These are phyloP conservation scores for Argentina anserina DNA, from an alignment of 306 rosid genomes.

Conservation along the genomic window DNA sequence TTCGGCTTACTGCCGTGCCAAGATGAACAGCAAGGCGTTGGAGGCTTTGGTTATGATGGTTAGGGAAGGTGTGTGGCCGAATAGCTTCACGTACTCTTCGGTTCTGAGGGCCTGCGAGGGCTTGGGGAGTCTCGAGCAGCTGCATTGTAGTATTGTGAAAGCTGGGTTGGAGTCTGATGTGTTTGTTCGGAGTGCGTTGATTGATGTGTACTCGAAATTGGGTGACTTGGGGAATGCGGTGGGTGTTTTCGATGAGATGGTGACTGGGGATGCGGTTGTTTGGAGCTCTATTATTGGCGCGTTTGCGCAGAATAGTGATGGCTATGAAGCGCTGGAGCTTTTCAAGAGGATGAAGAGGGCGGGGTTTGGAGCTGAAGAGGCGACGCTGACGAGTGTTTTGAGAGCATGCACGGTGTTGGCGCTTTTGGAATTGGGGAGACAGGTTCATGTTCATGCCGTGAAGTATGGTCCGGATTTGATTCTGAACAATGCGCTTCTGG, in stretches of 20 bases:
- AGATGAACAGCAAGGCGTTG: slow-evolving; percentile 51
- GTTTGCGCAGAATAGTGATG: slow-evolving; percentile 75
- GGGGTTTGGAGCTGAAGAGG: slow-evolving; percentile 54
- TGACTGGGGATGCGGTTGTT: slow-evolving; percentile 62
- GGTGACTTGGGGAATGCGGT: slow-evolving; percentile 55
- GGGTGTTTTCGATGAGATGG: slow-evolving; percentile 63
- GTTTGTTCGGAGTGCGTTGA: slow-evolving; percentile 71
- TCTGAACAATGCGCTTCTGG: slow-evolving; percentile 78
- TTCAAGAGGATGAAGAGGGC: slow-evolving; percentile 67
- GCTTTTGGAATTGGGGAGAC: slow-evolving; percentile 77
- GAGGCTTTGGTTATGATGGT: slow-evolving; percentile 53
- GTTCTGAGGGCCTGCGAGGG: slow-evolving; percentile 70
- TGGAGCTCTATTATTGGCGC: slow-evolving; percentile 87
- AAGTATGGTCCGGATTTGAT: slow-evolving; percentile 75
- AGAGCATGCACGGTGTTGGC: slow-evolving; percentile 73
- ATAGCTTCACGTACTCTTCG: slow-evolving; percentile 79
- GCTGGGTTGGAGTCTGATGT: slow-evolving; percentile 81
- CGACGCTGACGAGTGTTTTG: slow-evolving; percentile 69
- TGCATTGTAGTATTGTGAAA: slow-evolving; percentile 56
- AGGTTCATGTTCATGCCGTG: slow-evolving; percentile 63
- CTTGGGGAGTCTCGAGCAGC: slow-evolving; percentile 49
- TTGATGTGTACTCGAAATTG: slow-evolving; percentile 68
- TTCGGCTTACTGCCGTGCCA: slow-evolving; percentile 57
- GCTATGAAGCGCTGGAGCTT: slow-evolving; percentile 65
- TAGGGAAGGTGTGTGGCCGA: slow-evolving; percentile 76